These are phyloP conservation scores for Purpureocillium lavendulum DNA, from an alignment of 2,329 filamentous ascomycete genomes.

Conservation along the genomic window DNA sequence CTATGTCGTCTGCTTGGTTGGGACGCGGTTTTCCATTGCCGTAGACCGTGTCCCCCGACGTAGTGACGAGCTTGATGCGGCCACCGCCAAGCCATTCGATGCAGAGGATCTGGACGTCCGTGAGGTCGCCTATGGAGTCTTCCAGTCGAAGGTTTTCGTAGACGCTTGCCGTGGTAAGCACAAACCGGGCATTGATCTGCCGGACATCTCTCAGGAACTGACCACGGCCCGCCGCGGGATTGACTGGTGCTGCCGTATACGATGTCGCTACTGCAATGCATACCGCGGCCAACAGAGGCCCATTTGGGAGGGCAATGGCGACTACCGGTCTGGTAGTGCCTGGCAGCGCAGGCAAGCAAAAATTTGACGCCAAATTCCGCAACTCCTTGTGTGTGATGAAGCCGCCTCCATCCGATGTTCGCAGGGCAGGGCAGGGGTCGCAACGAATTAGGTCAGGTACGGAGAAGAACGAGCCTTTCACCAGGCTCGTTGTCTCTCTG, in stretches of 20 bases:
- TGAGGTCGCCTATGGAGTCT: slow-evolving; percentile 17
- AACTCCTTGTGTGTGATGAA: slow-evolving; percentile 24
- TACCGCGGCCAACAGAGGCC: slow-evolving; percentile 41
- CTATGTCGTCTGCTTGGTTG: slow-evolving; percentile 37
- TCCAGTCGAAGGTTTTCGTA: slow-evolving; percentile 28
- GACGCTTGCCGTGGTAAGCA: slow-evolving; percentile 35
- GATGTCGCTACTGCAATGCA: slow-evolving; percentile 39
- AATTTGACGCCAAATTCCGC: slow-evolving; percentile 20
- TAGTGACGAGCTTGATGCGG: slow-evolving; percentile 22
- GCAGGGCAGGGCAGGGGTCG: slow-evolving; percentile 18
- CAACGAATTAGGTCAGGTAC: slow-evolving; percentile 27
- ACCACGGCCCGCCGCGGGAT: slow-evolving; percentile 35
- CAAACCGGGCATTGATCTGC: slow-evolving; percentile 34
- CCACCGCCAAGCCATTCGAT: slow-evolving; percentile 27
- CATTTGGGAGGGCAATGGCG: slow-evolving; percentile 44
- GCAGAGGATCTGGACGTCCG: slow-evolving; percentile 28
- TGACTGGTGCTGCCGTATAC: slow-evolving; percentile 44
- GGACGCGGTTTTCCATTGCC: slow-evolving; percentile 10
- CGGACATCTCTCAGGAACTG: slow-evolving; percentile 43
- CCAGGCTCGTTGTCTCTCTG: slow-evolving; percentile 11
- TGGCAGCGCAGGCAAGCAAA: slow-evolving; percentile 21
- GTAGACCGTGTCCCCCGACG: slow-evolving; percentile 7
- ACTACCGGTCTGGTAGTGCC: slow-evolving; percentile 29
- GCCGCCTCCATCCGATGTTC: slow-evolving; percentile 12
- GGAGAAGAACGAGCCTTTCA: slow-evolving; percentile 24